Conservation (phyloP, 495 filamentous ascomycete species). For the Halenospora varia region DNA sequence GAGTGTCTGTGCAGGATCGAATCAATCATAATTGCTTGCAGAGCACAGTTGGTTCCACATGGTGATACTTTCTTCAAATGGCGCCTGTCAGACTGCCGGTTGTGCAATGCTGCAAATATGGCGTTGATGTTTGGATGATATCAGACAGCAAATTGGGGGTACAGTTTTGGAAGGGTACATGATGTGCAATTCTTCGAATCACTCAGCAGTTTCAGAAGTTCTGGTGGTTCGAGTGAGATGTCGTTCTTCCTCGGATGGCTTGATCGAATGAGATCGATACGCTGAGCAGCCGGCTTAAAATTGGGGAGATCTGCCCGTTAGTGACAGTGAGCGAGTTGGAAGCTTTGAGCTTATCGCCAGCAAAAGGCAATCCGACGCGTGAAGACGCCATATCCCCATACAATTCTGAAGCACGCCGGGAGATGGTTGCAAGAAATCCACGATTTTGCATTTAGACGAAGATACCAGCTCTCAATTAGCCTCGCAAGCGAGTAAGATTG, state of each 20-base stretch:
- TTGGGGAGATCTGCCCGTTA: background rate
- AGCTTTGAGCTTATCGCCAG: constrained; percentile 8
- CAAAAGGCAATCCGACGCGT: constrained; percentile 5
- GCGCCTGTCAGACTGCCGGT: background rate
- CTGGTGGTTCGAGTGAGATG: background rate
- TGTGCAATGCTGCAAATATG: background rate
- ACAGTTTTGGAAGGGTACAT: background rate
- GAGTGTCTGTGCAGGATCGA: background rate
- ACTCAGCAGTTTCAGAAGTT: background rate
- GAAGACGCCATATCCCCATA: constrained; percentile 3
- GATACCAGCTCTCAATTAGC: background rate
- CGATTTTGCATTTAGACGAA: background rate
- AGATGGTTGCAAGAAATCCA: background rate
- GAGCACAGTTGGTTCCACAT: background rate
- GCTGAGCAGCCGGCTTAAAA: background rate
- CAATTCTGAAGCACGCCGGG: background rate
- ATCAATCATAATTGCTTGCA: background rate
- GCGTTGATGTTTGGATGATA: background rate
- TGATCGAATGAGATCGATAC: constrained; percentile 3
- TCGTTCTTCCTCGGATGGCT: background rate
- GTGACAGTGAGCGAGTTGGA: constrained; percentile 6
- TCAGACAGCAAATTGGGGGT: background rate
- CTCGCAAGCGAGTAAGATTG: background rate
- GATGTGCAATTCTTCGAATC: background rate
- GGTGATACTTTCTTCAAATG: background rate